These are phyloP conservation scores for Pleurotus citrinopileatus DNA, from an alignment of 768 basidiomycete species.

Conservation along the genomic window DNA sequence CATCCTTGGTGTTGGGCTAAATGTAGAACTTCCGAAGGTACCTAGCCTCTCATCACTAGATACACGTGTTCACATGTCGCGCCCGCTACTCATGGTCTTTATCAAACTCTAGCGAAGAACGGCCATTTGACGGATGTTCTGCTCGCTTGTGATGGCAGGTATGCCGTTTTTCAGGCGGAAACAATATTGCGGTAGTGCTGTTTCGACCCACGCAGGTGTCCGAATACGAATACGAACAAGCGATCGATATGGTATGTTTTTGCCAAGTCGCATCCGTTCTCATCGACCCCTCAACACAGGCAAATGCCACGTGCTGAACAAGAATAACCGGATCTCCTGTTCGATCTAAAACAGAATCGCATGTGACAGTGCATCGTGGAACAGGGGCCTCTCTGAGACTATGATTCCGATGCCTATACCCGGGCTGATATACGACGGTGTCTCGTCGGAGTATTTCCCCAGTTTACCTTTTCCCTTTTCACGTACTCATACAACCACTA, in stretches of 20 bases:
- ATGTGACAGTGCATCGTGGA: constrained; percentile 5
- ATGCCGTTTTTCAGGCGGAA: background rate
- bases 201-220: constrained; percentile 7
- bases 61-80: too few relatives aligned
- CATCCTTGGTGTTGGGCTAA: too few relatives aligned
- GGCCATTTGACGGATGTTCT: background rate
- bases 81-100: too few relatives aligned
- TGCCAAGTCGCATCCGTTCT: constrained; percentile 3
- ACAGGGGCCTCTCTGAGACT: background rate
- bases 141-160: background rate
- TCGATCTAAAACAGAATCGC: background rate
- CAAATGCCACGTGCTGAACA: background rate
- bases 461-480: constrained; percentile 1
- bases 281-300: background rate
- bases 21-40: too few relatives aligned
- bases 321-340: constrained; percentile 7
- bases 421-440: background rate
- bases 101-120: background rate
- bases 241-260: background rate
- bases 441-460: constrained; percentile 8
- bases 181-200: background rate
- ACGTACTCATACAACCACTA: constrained; percentile 11
- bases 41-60: too few relatives aligned
- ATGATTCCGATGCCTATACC: background rate
- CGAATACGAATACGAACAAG: background rate